Evolutionary conservation across 2,329 filamentous ascomycete genomes (phyloP).

Genomic region (Claviceps sp.): DNA sequence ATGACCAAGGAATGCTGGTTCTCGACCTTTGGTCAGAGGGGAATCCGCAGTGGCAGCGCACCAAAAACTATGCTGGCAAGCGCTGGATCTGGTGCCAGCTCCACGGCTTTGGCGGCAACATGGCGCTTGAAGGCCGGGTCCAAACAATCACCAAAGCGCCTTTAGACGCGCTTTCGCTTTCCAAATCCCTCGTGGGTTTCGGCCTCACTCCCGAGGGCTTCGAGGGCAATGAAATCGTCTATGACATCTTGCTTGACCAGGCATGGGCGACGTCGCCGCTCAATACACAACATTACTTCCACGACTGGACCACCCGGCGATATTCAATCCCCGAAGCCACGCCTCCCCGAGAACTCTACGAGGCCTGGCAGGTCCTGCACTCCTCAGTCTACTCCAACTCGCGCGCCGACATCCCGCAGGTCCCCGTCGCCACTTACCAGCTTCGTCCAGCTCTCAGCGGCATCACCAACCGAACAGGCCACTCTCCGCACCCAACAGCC

Average conservation of each 20-base stretch:
- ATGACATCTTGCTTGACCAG: conserved; percentile 36
- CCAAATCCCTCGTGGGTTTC: conserved; percentile 30
- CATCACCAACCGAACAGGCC: conserved; percentile 24
- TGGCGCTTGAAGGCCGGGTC: conserved; percentile 36
- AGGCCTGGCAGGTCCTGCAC: conserved; percentile 32
- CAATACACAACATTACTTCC: conserved; percentile 30
- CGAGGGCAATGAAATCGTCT: conserved; percentile 39
- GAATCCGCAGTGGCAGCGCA: conserved; percentile 35
- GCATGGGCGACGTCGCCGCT: conserved; percentile 32
- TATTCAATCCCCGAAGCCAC: conserved; percentile 18
- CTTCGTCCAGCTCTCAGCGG: conserved; percentile 27
- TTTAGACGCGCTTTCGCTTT: conserved; percentile 27
- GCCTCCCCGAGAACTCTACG: conserved; percentile 17
- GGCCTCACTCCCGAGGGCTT: conserved; percentile 36
- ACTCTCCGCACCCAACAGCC: conserved; percentile 23
- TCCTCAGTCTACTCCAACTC: conserved; percentile 35
- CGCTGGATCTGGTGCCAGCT: conserved; percentile 41
- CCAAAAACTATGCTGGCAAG: conserved; percentile 35
- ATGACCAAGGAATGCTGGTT: conserved; percentile 32
- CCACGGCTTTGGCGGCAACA: conserved; percentile 35
- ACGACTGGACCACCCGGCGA: conserved; percentile 28
- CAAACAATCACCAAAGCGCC: conserved; percentile 32
- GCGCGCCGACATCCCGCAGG: conserved; percentile 24
- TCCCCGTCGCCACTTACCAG: conserved; percentile 32
- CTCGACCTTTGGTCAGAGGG: conserved; percentile 37